A percentile compares a stretch with the other conserved stretches of the same genome.
Conservation (phyloP, 2,329 filamentous ascomycete genomes). For the Colletotrichum sp. region DNA sequence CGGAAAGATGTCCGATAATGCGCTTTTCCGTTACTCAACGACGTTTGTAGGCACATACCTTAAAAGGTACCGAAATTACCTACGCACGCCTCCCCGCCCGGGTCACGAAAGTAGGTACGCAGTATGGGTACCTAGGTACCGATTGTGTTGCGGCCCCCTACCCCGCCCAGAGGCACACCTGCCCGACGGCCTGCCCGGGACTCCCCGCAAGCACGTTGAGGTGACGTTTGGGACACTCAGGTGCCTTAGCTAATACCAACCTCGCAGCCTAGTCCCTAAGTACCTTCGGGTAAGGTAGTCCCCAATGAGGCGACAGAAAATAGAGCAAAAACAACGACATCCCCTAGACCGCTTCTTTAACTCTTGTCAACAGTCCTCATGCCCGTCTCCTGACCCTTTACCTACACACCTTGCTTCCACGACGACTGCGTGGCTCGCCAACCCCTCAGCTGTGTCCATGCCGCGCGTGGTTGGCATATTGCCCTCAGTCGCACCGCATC, state of each 20-base stretch:
- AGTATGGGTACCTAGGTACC: too few species aligned
- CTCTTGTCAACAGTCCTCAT: background rate
- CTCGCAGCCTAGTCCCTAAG: background rate
- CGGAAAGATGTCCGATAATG: background rate
- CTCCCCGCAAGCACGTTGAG: background rate
- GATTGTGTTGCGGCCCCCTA: too few species aligned
- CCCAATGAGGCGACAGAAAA: background rate
- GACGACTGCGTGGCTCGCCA: background rate
- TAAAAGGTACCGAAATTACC: background rate
- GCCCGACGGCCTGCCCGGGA: background rate
- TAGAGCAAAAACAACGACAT: background rate
- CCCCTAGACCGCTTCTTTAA: background rate
- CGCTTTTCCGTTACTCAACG: background rate
- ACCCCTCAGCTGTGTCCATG: background rate
- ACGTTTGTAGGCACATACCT: too few species aligned
- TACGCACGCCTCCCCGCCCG: background rate
- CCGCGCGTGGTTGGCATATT: background rate
- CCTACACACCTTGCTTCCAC: background rate
- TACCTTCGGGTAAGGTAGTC: background rate
- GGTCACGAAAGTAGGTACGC: background rate
- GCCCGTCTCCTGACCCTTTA: background rate
- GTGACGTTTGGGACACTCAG: background rate
- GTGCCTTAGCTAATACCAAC: background rate
- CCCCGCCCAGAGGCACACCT: background rate
- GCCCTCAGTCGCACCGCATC: background rate